A percentile compares a stretch with the other conserved stretches of the same genome.
phyloP scores from a whole-genome alignment of 768 basidiomycete species.

The Termitomyces sp. region DNA sequence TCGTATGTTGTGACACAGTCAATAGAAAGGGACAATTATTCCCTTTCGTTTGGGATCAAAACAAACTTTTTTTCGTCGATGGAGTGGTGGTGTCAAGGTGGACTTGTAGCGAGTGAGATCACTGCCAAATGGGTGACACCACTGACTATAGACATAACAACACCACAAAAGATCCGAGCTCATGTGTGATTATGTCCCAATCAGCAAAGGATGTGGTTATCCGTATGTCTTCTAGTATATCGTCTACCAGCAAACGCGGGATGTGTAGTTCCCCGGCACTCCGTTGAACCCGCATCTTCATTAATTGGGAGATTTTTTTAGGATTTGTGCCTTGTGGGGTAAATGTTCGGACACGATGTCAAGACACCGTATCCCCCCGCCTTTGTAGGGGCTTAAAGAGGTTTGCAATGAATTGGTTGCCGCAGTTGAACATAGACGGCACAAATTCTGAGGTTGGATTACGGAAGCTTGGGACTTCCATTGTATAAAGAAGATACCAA shows the following conservation, averaged over 20 bases:
- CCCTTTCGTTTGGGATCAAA: constrained; percentile 1
- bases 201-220: neutral
- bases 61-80: neutral
- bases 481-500: neutral
- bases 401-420: neutral
- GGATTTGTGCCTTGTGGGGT: neutral
- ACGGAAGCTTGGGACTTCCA: neutral
- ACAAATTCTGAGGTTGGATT: neutral
- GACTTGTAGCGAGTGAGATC: neutral
- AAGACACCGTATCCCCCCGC: neutral
- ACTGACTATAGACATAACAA: neutral
- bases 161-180: neutral
- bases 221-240: neutral
- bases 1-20: neutral
- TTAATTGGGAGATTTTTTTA: too few relatives aligned
- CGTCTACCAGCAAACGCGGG: neutral
- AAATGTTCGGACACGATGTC: neutral
- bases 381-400: too few relatives aligned
- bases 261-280: constrained; percentile 2
- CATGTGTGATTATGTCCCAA: neutral
- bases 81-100: neutral
- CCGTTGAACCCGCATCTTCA: constrained; percentile 2
- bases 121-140: neutral
- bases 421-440: neutral
- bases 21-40: neutral